Percentiles rank a stretch among this genome's conserved stretches.
Conservation (phyloP, 306 rosid genomes). For the Quillaja saponaria region DNA sequence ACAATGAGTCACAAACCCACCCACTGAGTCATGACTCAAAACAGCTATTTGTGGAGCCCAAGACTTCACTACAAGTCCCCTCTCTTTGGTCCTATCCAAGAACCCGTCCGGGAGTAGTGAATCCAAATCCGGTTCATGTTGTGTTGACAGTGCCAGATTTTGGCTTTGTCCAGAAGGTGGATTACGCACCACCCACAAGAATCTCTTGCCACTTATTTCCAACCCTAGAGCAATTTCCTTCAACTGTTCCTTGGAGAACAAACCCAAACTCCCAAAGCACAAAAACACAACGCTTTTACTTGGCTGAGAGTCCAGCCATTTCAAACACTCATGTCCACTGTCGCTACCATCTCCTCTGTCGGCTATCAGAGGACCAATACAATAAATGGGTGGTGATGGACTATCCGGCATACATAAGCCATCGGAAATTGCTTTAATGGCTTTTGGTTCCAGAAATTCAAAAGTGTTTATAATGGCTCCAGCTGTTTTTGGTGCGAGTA, state of each 20-base stretch:
- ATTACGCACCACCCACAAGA: slow-evolving; percentile 57
- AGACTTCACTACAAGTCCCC: slow-evolving; percentile 44
- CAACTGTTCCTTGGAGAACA: slow-evolving; percentile 40
- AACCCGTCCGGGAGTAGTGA: slow-evolving; percentile 57
- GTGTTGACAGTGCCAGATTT: no score
- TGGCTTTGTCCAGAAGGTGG: no score
- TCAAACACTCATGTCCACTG: slow-evolving; percentile 29
- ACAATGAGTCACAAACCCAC: slow-evolving; percentile 64
- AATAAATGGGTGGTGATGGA: slow-evolving; percentile 29
- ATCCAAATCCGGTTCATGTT: slow-evolving; percentile 32
- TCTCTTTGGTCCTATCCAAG: slow-evolving; percentile 39
- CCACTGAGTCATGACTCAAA: slow-evolving; percentile 53
- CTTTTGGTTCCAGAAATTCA: slow-evolving; percentile 39
- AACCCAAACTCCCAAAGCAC: slow-evolving; percentile 64
- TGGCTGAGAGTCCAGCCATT: slow-evolving; percentile 61
- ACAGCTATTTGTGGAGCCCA: slow-evolving; percentile 64
- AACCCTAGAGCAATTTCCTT: slow-evolving; percentile 55
- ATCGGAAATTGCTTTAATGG: slow-evolving; percentile 26
- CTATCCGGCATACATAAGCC: slow-evolving; percentile 37
- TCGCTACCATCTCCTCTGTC: not conserved
- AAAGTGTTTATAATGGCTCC: slow-evolving; percentile 46
- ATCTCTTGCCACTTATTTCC: slow-evolving; percentile 52
- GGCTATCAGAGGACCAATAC: slow-evolving; percentile 53
- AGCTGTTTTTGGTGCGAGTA: slow-evolving; percentile 19
- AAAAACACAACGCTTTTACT: slow-evolving; percentile 52